phyloP scores from a whole-genome alignment of 2,329 filamentous ascomycete species.

The Pseudogymnoascus sp. region DNA sequence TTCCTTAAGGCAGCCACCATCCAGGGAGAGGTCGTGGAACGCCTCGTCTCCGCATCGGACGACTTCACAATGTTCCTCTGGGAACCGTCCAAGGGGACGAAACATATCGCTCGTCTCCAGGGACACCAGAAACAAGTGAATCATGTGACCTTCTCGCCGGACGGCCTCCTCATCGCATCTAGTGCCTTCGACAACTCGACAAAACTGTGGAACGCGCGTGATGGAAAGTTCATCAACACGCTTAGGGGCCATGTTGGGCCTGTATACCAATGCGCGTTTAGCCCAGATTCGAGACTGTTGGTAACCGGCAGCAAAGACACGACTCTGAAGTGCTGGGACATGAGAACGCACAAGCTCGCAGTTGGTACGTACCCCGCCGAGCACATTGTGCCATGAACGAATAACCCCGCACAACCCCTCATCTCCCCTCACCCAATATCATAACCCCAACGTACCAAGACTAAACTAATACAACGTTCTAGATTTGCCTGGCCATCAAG shows the following conservation, averaged over 20 bases:
- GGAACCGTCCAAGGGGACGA: conserved; percentile 70
- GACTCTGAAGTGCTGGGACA: conserved; percentile 91
- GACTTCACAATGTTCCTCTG: conserved; percentile 96
- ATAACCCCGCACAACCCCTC: conserved; percentile 8
- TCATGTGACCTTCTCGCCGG: conserved; percentile 87
- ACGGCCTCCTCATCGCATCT: conserved; percentile 78
- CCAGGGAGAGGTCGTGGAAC: conserved; percentile 68
- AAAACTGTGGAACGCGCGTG: conserved; percentile 76
- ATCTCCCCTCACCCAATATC: conserved; percentile 5
- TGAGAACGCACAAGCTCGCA: conserved; percentile 71
- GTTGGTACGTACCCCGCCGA: conserved; percentile 28
- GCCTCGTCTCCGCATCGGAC: conserved; percentile 82
- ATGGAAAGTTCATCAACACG: conserved; percentile 74
- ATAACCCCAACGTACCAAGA: neutral
- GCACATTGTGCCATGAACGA: neutral
- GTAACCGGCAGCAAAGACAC: conserved; percentile 87
- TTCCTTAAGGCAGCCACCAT: conserved; percentile 79
- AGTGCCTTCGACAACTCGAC: conserved; percentile 91
- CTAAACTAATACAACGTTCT: conserved; percentile 27
- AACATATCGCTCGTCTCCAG: conserved; percentile 79
- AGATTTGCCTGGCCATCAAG: conserved; percentile 82
- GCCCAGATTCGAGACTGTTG: conserved; percentile 79
- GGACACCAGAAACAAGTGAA: conserved; percentile 97
- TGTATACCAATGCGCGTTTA: conserved; percentile 89
- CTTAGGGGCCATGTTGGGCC: conserved; percentile 82